Evolutionary conservation across 805 yeast species (phyloP).

Genomic region (Candida vartiovaarae): DNA sequence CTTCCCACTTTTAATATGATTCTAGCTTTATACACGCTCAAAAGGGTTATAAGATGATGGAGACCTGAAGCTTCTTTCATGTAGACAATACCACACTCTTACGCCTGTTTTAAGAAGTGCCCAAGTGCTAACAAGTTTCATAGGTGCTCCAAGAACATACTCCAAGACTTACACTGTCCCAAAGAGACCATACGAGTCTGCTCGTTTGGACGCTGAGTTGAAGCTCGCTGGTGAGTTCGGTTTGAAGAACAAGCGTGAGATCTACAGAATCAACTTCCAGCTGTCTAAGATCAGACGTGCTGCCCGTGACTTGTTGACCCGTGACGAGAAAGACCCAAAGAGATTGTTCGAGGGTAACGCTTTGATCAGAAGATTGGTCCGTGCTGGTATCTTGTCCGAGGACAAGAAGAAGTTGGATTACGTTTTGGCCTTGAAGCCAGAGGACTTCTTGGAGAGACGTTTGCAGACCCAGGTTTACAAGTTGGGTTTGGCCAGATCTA

Average conservation of each 20-base stretch:
- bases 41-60: constrained; percentile 1
- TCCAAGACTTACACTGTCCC: constrained; percentile 99
- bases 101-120: not conserved
- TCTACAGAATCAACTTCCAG: constrained; percentile 99
- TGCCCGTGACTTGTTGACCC: constrained; percentile 99
- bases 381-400: constrained; percentile 98
- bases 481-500: constrained; percentile 98
- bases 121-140: constrained; percentile 14
- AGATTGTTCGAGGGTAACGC: constrained; percentile 99
- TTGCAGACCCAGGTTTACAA: constrained; percentile 99
- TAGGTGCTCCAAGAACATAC: constrained; percentile 98
- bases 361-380: constrained; percentile 98
- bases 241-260: constrained; percentile 99
- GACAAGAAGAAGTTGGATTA: constrained; percentile 99
- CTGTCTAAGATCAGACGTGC: constrained; percentile 99
- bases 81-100: constrained; percentile 5
- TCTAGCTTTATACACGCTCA: constrained; percentile 2
- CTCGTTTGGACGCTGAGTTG: constrained; percentile 99
- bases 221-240: constrained; percentile 99
- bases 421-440: constrained; percentile 95
- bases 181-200: constrained; percentile 98
- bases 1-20: constrained; percentile 1
- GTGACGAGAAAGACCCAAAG: constrained; percentile 99
- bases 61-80: constrained; percentile 4
- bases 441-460: constrained; percentile 99